phyloP scores from a whole-genome alignment of 148 eudicot genomes.

The Nepenthes mirabilis region DNA sequence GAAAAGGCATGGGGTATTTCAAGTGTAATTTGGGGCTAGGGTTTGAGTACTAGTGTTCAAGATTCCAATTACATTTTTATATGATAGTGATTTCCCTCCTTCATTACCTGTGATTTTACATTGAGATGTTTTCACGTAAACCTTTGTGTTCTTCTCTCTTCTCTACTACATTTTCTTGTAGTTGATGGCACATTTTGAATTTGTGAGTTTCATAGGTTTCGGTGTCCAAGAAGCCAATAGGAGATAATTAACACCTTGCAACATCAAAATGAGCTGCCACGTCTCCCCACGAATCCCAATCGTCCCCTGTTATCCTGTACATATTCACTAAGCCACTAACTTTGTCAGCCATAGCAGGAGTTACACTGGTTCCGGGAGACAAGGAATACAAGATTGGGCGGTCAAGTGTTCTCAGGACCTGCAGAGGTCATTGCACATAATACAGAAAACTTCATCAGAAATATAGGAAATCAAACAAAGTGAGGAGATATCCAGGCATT shows the following conservation, averaged over 20 bases:
- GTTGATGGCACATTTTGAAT: no score
- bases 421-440: conserved; percentile 8
- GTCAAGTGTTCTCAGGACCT: conserved; percentile 47
- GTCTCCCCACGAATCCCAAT: conserved; percentile 90
- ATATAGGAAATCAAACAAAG: background rate
- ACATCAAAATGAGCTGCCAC: conserved; percentile 75
- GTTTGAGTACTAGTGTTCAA: no score
- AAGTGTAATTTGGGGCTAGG: no score
- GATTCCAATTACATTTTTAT: no score
- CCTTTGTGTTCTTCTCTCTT: no score
- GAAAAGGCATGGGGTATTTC: no score
- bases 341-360: conserved; percentile 65
- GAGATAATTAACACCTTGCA: conserved; percentile 30
- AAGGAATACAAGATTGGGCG: conserved; percentile 68
- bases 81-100: no score
- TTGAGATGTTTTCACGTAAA: no score
- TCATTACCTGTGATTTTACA: no score
- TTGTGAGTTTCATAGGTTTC: no score
- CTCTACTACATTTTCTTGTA: no score
- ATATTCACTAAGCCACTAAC: conserved; percentile 57
- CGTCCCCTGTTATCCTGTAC: conserved; percentile 96
- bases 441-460: conserved; percentile 3
- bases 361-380: conserved; percentile 87
- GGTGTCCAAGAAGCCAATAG: background rate
- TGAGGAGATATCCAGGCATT: background rate